Percentiles rank a stretch among this genome's conserved stretches.
phyloP scores from a whole-genome alignment of 75 land plant genomes.

The Cryptomeria japonica region DNA sequence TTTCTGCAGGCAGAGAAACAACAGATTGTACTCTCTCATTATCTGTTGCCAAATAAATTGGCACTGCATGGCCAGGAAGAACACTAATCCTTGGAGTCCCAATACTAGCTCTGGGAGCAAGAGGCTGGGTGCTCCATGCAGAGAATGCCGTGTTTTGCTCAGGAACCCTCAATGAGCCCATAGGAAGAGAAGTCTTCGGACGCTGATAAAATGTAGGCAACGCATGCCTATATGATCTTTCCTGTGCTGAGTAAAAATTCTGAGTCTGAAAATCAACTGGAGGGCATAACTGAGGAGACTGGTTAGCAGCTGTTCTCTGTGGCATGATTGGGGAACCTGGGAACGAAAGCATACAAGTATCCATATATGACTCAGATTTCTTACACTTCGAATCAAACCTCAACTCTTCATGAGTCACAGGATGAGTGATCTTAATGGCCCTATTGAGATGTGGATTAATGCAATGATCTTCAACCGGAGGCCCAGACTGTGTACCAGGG shows the following conservation, averaged over 20 bases:
- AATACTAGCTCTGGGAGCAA: conserved; percentile 5
- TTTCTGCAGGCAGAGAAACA: neutral
- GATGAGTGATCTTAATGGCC: conserved; percentile 88
- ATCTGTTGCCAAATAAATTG: neutral
- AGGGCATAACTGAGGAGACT: conserved; percentile 44
- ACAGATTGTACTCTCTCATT: neutral
- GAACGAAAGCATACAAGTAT: conserved; percentile 12
- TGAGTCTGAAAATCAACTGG: conserved; percentile 36
- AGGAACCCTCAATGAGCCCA: neutral
- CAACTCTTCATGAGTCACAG: conserved; percentile 88
- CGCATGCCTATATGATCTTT: conserved; percentile 34
- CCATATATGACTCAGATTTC: conserved; percentile 31
- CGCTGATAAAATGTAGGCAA: neutral
- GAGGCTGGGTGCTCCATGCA: neutral
- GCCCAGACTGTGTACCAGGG: conserved; percentile 5
- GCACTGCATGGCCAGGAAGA: neutral
- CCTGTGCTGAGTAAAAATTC: conserved; percentile 24
- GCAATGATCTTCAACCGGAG: neutral
- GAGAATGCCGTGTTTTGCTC: neutral
- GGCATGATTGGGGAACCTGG: conserved; percentile 27
- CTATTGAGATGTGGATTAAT: conserved; percentile 30
- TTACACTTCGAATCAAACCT: conserved; percentile 30
- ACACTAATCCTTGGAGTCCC: conserved; percentile 15
- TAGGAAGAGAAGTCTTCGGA: too few species aligned
- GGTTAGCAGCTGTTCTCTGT: conserved; percentile 41